Base-by-base conservation (phyloP, 768 basidiomycete genomes). In the Auricularia cornea region DNA sequence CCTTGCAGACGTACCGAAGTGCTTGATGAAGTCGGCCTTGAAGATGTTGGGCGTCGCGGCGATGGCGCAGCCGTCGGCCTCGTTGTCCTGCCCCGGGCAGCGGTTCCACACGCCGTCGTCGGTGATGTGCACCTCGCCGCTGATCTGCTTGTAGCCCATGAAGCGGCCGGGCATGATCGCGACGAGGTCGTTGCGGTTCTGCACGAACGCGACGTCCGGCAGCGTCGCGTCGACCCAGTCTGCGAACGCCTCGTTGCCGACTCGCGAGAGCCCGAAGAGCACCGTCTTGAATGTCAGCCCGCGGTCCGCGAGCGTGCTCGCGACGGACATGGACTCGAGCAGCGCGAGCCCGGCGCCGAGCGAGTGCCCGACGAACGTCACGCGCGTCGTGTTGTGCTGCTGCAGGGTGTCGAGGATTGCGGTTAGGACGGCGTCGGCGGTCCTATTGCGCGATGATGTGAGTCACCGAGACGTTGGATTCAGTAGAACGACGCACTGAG, bases 21-120 rank as follows among this genome's bases (percentile, higher is more conserved):
- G 35, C 35, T 38, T 38, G 35, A 38, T 38, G 35, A 38, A 38
- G 35, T 38, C 35, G 8, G 35, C 35, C 35, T 38, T 38, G 35
- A 83, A 79, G 62, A 89, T 74, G 31, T 77, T 79, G 0, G 77
- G 68, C 3, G 86, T 84, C 60, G 81, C 81, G 1, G 84, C 86
- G 23, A 78, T 77, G 8, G 70, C 77, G 71, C 87, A 88, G 63
- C 78, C 69, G 2, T 56, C 65, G 64, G 78, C 82, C 4, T 78
- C 67, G 68, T 89, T 88, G 65, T 89, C 88, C 63, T 87, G 81
- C 3, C 86, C 83, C 84, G 60, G 35, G 60, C 54, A 57, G 6
- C 26, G 12, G 28, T n/a, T 16, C 1, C 54, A 57, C 16, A 29
- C 52, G 35, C 14, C 32, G 16, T 57, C 28, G 18, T 26, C 62